Base-by-base conservation (phyloP, 495 filamentous ascomycete species). In the Lepraria neglecta region DNA sequence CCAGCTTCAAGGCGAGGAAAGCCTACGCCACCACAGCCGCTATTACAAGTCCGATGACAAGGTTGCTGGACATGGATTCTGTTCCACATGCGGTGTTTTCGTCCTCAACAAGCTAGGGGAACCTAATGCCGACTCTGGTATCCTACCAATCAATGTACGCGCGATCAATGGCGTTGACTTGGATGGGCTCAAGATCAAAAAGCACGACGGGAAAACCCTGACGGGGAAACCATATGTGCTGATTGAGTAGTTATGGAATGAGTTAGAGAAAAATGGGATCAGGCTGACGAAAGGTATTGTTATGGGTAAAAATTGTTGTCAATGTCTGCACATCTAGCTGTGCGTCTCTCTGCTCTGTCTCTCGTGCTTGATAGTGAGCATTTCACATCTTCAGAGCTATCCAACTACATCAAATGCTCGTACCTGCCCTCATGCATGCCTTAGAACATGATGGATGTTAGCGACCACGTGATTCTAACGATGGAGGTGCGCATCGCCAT, bases 41-140 rank as follows among this genome's bases (percentile, higher is more conserved):
- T 27, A 30, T 24, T 44, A 60, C 38, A 31, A 35, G 14, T 31
- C 47, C 27, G 58, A 17, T 14, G 2, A 12, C 21, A 31, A 42
- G 10, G 11, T 15, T 12, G 15, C 7, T 24, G 38, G 47, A 3
- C 47, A 60, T 47, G 35, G 31, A 12, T 60, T 60, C 48, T 60
- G 47, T 28, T 43, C 47, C n/a, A 60, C 58, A 6, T 60, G 58
- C 2, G 58, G 58, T 17, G 58, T 60, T 11, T 27, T 35, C 3
- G 4, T 54, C 7, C 21, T 60, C 6, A 60, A 60, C 28, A 12
- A 31, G 17, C 28, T 43, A 7, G 48, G n/a, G 6, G 2, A 11
- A 17, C 1, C 0, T 38, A n/a, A 17, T 9, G 2, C 0, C 3
- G 1, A 19, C 19, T 6, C 0, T 19, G 6, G 4, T 2, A 44